phyloP scores from a whole-genome alignment of 2,329 filamentous ascomycete species.

The Aspergillus jensenii region DNA sequence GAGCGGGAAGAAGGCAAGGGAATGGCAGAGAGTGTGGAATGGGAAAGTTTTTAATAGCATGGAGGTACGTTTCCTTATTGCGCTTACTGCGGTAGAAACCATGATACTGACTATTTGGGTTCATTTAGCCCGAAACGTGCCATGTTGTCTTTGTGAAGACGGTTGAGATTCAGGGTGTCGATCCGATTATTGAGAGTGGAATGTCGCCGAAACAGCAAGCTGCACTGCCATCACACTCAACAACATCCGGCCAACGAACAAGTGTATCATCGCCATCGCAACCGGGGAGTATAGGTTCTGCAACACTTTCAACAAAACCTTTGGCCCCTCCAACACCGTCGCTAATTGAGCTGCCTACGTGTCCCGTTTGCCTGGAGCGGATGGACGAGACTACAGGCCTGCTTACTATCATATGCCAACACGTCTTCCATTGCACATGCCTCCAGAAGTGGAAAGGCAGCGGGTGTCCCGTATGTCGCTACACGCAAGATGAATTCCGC shows the following conservation, averaged over 20 bases:
- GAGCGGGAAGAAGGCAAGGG: conserved; percentile 68
- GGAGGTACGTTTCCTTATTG: conserved; percentile 59
- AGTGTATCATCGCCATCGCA: conserved; percentile 25
- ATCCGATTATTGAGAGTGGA: conserved; percentile 31
- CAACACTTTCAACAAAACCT: conserved; percentile 59
- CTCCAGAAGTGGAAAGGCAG: conserved; percentile 93
- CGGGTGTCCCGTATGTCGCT: conserved; percentile 91
- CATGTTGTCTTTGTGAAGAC: conserved; percentile 93
- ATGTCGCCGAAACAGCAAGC: conserved; percentile 50
- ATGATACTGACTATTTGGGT: conserved; percentile 16
- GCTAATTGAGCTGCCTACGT: conserved; percentile 88
- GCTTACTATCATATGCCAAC: conserved; percentile 93
- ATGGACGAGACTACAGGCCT: conserved; percentile 98
- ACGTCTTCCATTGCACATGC: conserved; percentile 96
- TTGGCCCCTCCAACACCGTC: conserved; percentile 76
- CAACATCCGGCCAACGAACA: conserved; percentile 22
- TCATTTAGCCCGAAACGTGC: conserved; percentile 77
- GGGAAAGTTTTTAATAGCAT: conserved; percentile 90
- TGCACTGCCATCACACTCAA: conserved; percentile 48
- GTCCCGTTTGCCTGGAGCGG: conserved; percentile 90
- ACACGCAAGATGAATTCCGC: conserved; percentile 66
- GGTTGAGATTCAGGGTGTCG: conserved; percentile 75
- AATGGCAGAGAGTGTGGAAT: conserved; percentile 85
- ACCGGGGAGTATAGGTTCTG: conserved; percentile 35
- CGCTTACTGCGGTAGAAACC: background rate